phyloP scores from a whole-genome alignment of 2,329 filamentous ascomycete genomes.

The Arthrobotrys musiformis region DNA sequence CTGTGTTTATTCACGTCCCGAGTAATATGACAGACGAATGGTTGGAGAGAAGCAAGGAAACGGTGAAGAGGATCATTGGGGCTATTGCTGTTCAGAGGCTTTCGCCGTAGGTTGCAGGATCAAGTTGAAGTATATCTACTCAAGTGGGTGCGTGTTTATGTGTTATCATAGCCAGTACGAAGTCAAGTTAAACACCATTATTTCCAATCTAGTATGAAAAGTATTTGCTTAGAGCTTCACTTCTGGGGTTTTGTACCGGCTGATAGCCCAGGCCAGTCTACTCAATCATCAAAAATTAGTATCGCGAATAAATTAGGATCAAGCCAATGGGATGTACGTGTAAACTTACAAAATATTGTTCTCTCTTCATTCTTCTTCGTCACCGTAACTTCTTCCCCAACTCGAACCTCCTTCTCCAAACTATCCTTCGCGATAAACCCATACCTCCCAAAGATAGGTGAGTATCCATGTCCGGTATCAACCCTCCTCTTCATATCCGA shows the following conservation, averaged over 20 bases:
- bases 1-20: conserved; percentile 50
- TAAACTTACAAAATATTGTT: conserved; percentile 68
- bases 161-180: background rate
- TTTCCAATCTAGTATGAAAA: background rate
- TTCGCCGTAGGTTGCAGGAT: background rate
- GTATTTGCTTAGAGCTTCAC: background rate
- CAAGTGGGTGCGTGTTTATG: background rate
- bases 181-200: background rate
- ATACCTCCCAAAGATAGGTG: conserved; percentile 78
- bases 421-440: conserved; percentile 67
- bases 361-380: conserved; percentile 67
- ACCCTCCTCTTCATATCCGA: conserved; percentile 71
- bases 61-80: conserved; percentile 50
- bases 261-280: conserved; percentile 61
- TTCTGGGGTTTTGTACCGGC: conserved; percentile 42
- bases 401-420: conserved; percentile 63
- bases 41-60: conserved; percentile 33
- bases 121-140: background rate
- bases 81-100: conserved; percentile 48
- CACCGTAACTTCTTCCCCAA: conserved; percentile 71
- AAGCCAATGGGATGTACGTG: too few relatives aligned
- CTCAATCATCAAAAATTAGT: background rate
- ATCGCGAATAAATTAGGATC: background rate
- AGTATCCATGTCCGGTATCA: conserved; percentile 74
- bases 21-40: conserved; percentile 10